Evolutionary conservation across 306 rosid species (phyloP), one percentile per base, ranked within the genome.

Genomic region (Chamaecrista fasciculata): DNA sequence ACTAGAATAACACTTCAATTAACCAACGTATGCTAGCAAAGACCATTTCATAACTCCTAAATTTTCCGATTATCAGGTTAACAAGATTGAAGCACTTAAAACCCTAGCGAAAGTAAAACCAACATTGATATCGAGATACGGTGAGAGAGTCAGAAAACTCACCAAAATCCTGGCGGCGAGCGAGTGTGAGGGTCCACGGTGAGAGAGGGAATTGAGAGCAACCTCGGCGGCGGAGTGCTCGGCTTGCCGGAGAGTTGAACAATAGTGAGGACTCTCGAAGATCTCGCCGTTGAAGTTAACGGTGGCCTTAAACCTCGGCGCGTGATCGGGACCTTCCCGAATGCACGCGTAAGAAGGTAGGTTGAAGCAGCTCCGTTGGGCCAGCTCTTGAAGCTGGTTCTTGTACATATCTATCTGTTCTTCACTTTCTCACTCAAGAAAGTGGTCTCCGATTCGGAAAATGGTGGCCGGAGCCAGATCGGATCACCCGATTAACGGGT

Each of bases 301-400:
- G 33, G 87, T 86, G 55, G 97, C 91, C 73, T 91, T 91, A 79
- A 91, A 91, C 84, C 96, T 73, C 15, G 97, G 97, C 79, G 93
- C 96, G 85, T 91, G 97, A 80, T 91, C 96, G 0, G 97, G 97
- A 77, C 97, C 97, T 83, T 91, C 97, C 62, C 97, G 79, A 79
- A 88, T 76, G 82, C 89, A 91, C 23, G 91, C 77, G 86, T 91
- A 91, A 14, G 97, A 88, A 12, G 97, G 97, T 5, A 91, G 88
- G 63, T 91, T 91, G 77, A 91, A 91, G 93, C 97, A 91, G 87
- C 97, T 91, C 78, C 96, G 80, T 70, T 91, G 97, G 40, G 97
- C 97, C 87, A 91, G 92, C 87, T 91, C 97, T 37, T 91, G 97
- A 66, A 91, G 95, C 97, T 91, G 97, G 96, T 91, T 91, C 87